These are phyloP conservation scores for Sporormia fimetaria DNA, from an alignment of 495 filamentous ascomycete genomes.

Conservation along the genomic window DNA sequence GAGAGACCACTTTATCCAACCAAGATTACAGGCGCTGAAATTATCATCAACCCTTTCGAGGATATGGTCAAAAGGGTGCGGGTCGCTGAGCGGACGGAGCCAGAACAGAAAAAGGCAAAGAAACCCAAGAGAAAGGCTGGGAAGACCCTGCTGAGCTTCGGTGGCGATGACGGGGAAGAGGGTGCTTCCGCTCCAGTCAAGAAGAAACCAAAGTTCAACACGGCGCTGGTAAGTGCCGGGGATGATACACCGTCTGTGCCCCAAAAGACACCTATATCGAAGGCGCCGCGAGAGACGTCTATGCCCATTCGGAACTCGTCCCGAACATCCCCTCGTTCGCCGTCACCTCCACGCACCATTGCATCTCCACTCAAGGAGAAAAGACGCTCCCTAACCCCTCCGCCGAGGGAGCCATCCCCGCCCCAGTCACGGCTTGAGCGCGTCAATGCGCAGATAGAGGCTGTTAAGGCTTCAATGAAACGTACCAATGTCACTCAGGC, in stretches of 20 bases:
- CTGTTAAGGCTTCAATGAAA: conserved; percentile 85
- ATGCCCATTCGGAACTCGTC: conserved; percentile 20
- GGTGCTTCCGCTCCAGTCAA: conserved; percentile 48
- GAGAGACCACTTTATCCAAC: conserved; percentile 82
- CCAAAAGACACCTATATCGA: conserved; percentile 23
- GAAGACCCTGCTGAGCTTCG: conserved; percentile 82
- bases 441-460: conserved; percentile 85
- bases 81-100: conserved; percentile 32
- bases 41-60: conserved; percentile 81
- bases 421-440: conserved; percentile 55
- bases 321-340: conserved; percentile 35
- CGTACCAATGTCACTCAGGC: conserved; percentile 53
- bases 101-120: conserved; percentile 46
- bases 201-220: conserved; percentile 88
- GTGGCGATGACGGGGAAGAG: conserved; percentile 67
- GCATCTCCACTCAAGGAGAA: conserved; percentile 7
- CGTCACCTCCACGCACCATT: conserved; percentile 5
- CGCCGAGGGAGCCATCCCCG: conserved; percentile 28
- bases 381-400: conserved; percentile 10
- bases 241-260: conserved; percentile 25
- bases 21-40: conserved; percentile 65
- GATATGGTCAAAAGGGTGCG: conserved; percentile 67
- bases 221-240: conserved; percentile 60
- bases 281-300: conserved; percentile 28
- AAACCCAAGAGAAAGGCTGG: conserved; percentile 71